These are phyloP conservation scores for Harringtonia lauricola DNA, from an alignment of 2,329 filamentous ascomycete genomes.

Conservation along the genomic window DNA sequence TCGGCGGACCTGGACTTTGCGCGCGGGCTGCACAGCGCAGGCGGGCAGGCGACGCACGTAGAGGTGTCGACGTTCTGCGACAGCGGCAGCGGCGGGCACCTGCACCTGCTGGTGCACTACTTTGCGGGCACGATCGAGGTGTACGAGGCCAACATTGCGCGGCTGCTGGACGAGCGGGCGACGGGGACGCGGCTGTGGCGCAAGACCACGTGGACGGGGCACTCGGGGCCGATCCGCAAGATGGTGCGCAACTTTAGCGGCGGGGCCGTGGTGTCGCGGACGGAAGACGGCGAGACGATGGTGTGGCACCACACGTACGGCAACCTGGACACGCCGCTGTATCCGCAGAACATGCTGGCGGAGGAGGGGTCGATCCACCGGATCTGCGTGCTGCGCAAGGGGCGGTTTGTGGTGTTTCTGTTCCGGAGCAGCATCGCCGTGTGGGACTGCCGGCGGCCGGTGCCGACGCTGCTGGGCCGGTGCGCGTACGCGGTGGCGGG, in stretches of 20 bases:
- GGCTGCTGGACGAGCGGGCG: constrained; percentile 64
- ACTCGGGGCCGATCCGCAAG: constrained; percentile 70
- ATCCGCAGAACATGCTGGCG: constrained; percentile 51
- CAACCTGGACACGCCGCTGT: constrained; percentile 29
- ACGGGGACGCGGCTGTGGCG: constrained; percentile 48
- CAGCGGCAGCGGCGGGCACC: constrained; percentile 43
- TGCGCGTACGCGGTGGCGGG: constrained; percentile 49
- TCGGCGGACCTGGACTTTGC: constrained; percentile 37
- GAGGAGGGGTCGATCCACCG: constrained; percentile 65
- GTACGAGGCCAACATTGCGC: constrained; percentile 66
- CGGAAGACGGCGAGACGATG: constrained; percentile 65
- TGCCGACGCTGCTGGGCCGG: constrained; percentile 47
- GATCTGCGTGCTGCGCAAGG: constrained; percentile 67
- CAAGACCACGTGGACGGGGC: constrained; percentile 69
- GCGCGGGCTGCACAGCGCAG: constrained; percentile 12
- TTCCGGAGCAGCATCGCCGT: constrained; percentile 59
- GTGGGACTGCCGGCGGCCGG: constrained; percentile 62
- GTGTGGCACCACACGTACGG: constrained; percentile 64
- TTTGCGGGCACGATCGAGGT: constrained; percentile 79
- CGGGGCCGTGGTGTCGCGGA: constrained; percentile 69
- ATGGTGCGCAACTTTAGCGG: constrained; percentile 79
- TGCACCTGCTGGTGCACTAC: constrained; percentile 69
- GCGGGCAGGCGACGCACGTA: constrained; percentile 32
- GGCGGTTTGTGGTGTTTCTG: constrained; percentile 71
- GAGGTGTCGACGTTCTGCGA: constrained; percentile 67